These are phyloP conservation scores for Geotrichum europaeum DNA, from an alignment of 1,139 yeast genomes.

Conservation along the genomic window DNA sequence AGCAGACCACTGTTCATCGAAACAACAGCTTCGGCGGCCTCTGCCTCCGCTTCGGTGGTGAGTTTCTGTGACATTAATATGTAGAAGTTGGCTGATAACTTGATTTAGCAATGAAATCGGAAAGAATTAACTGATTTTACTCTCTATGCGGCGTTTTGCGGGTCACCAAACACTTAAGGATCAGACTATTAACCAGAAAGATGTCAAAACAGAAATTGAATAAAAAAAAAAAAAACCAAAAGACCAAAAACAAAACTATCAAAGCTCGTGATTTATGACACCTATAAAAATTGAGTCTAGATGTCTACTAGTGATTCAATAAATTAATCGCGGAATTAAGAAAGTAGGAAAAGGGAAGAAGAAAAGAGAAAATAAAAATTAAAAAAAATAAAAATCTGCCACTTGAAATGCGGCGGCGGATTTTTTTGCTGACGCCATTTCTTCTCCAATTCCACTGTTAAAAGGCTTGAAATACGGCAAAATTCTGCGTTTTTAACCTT, in stretches of 20 bases:
- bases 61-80: neutral
- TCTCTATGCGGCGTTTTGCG: neutral
- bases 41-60: conserved; percentile 16
- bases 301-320: neutral
- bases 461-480: no score
- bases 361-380: neutral
- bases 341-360: neutral
- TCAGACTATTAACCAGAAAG: neutral
- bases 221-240: neutral
- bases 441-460: no score
- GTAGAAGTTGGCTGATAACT: neutral
- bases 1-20: conserved; percentile 14
- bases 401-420: neutral
- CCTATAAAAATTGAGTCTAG: neutral
- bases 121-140: neutral
- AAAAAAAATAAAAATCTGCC: neutral
- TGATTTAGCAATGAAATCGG: neutral
- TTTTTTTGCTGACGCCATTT: neutral
- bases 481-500: no score
- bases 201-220: neutral
- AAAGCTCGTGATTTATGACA: neutral
- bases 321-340: neutral
- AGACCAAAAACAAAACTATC: neutral
- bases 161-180: neutral
- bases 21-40: conserved; percentile 19